These are phyloP conservation scores for Castanospermum australe DNA, from an alignment of 306 rosid genomes.

Conservation along the genomic window DNA sequence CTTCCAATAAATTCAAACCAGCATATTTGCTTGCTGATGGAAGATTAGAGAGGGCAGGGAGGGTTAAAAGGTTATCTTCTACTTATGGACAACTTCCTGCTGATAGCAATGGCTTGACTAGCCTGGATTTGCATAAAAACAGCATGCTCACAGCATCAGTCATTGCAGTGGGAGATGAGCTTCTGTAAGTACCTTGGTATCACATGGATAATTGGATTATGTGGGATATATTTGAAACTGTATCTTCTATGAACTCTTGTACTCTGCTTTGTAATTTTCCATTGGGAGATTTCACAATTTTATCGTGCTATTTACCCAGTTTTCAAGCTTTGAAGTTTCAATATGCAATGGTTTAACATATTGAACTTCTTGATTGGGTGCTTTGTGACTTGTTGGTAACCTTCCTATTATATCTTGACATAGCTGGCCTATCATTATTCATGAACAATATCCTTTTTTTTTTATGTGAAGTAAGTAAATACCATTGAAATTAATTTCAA, in stretches of 20 bases:
- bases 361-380: slow-evolving; percentile 2
- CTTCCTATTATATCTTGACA: not conserved
- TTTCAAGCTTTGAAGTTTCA: not conserved
- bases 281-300: not conserved
- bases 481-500: not conserved
- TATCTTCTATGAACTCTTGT: slow-evolving; percentile 14
- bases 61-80: slow-evolving; percentile 66
- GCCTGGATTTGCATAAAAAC: slow-evolving; percentile 44
- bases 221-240: slow-evolving; percentile 4
- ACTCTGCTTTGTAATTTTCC: not conserved
- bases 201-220: slow-evolving; percentile 20
- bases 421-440: not conserved
- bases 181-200: slow-evolving; percentile 73
- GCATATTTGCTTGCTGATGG: slow-evolving; percentile 93
- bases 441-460: not conserved
- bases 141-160: slow-evolving; percentile 72
- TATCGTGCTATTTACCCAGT: not conserved
- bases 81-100: slow-evolving; percentile 39
- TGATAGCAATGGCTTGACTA: slow-evolving; percentile 56
- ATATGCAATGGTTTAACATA: not conserved
- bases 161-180: slow-evolving; percentile 91
- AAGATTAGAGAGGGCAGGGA: slow-evolving; percentile 94
- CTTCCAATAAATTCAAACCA: slow-evolving; percentile 66
- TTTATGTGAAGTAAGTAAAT: not conserved
- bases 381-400: not conserved